phyloP scores from a whole-genome alignment of 768 basidiomycete species.

The Scleroderma bovista region DNA sequence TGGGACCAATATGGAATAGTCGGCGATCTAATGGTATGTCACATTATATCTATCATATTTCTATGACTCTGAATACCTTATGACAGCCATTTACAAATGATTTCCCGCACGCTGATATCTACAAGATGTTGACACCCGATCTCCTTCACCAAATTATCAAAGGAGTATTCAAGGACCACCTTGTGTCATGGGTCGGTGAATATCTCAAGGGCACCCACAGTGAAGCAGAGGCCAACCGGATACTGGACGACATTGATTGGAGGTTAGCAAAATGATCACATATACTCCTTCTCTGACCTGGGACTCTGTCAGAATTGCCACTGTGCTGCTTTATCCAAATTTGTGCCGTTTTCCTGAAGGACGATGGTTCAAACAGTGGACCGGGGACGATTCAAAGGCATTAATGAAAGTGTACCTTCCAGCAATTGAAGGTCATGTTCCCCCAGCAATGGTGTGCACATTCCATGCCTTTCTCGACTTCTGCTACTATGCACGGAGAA shows the following conservation, averaged over 20 bases:
- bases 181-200: conserved; percentile 7
- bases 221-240: background rate
- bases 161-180: conserved; percentile 10
- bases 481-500: conserved; percentile 11
- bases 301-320: background rate
- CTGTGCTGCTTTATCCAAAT: background rate
- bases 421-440: conserved; percentile 11
- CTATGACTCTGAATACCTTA: background rate
- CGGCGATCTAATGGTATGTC: background rate
- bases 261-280: background rate
- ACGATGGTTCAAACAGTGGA: conserved; percentile 14
- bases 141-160: conserved; percentile 10
- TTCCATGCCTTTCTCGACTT: conserved; percentile 20
- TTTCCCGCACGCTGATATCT: background rate
- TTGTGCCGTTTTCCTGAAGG: conserved; percentile 13
- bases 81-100: background rate
- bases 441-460: conserved; percentile 6
- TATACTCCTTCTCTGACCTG: conserved; percentile 10
- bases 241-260: conserved; percentile 5
- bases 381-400: conserved; percentile 17
- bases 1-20: background rate
- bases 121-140: background rate
- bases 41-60: too few species aligned
- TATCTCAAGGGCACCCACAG: conserved; percentile 1
- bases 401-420: conserved; percentile 16